A percentile compares a stretch with the other conserved stretches of the same genome.
Evolutionary conservation across 2,329 filamentous ascomycete genomes (phyloP).

Genomic region (Diaporthe sp.): DNA sequence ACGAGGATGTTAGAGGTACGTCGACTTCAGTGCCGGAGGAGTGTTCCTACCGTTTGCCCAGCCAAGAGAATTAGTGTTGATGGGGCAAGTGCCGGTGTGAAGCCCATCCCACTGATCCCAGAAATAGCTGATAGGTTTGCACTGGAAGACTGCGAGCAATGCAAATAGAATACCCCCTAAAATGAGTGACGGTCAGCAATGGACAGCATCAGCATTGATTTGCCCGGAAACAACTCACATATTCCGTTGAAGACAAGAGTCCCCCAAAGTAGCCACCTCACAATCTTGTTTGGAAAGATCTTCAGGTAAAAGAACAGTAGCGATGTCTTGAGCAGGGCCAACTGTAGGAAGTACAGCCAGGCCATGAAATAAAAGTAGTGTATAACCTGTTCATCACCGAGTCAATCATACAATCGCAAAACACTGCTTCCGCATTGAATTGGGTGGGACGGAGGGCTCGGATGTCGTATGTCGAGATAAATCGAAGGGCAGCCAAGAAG

Average conservation of each 20-base stretch:
- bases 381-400: conserved; percentile 49
- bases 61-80: conserved; percentile 62
- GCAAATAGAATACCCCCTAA: conserved; percentile 55
- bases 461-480: not conserved
- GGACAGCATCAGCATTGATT: not conserved
- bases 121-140: conserved; percentile 63
- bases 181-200: not conserved
- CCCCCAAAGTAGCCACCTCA: conserved; percentile 35
- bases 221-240: not conserved
- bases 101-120: conserved; percentile 68
- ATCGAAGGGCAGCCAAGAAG: not conserved
- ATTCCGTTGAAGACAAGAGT: conserved; percentile 36
- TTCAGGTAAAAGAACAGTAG: conserved; percentile 41
- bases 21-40: not conserved
- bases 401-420: not conserved
- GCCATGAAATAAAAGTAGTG: conserved; percentile 59
- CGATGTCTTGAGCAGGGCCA: conserved; percentile 37
- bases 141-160: conserved; percentile 63
- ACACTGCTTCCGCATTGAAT: not conserved
- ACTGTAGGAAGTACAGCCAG: conserved; percentile 42
- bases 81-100: conserved; percentile 59
- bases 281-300: conserved; percentile 37
- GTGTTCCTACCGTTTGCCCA: conserved; percentile 56
- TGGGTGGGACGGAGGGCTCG: too few species aligned
- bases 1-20: not conserved